Evolutionary conservation across 495 filamentous ascomycete genomes (phyloP), one percentile per base, ranked within the genome.

Genomic region (Hypomontagnella submonticulosa): DNA sequence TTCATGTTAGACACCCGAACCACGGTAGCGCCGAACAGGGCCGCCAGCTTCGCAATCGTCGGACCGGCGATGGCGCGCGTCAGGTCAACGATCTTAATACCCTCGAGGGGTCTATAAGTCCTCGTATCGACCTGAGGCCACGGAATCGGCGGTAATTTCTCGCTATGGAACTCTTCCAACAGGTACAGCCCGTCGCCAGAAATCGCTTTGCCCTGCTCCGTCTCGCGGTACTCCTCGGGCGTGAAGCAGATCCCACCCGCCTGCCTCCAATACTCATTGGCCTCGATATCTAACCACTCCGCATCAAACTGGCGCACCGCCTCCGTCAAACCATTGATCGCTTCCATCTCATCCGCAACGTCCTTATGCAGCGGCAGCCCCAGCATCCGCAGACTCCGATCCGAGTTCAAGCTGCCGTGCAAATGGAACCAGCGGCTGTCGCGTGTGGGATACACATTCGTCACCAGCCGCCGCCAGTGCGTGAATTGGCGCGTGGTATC

Each of bases 51-150:
- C 1, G 80, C 80, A 20, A 89, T 79, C 3, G 80, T 74, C 0
- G 86, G 86, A 0, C 82, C 85, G 10, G 87, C 85, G 54, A 88
- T 88, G n/a, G 88, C 81, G 18, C 86, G 74, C 1, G 85, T 84
- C 37, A 88, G 72, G 47, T 88, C 86, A 13, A 89, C 69, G 3
- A 88, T 79, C 69, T 87, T 89, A 38, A 88, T 71, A 0, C 85
- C 85, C 0, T 82, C 83, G 11, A 90, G 69, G 0, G 86, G 85
- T 23, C 81, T 70, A 15, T 57, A 58, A 2, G 77, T 54, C 23
- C 72, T 73, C 0, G 80, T 74, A 0, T 59, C 77, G 69, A 84
- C 49, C 15, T 49, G 49, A 0, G 71, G 66, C 63, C 69, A 69
- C 30, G 69, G 67, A 41, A 73, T 73, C n/a, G 81, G 71, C 9